Base-by-base conservation (phyloP, 2,329 filamentous ascomycete genomes). In the Botrytis squamosa region DNA sequence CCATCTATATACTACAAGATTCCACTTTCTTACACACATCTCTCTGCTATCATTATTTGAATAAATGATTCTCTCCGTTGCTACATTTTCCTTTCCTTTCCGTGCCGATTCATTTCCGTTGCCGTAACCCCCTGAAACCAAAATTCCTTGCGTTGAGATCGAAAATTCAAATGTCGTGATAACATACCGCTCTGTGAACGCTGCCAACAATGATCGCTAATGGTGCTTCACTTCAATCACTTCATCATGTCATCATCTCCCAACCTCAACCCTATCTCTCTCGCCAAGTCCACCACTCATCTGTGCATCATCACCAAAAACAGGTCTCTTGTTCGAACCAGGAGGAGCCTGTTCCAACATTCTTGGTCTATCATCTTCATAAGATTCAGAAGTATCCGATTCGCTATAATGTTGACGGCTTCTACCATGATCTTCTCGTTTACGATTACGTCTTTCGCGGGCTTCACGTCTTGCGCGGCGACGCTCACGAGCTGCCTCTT, bases 401-500 rank as follows among this genome's bases (percentile, higher is more conserved):
- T 78, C 78, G 3, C 73, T 72, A 4, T 78, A 64, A 20, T 78
- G 66, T 20, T 76, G 75, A 52, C 74, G 76, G 67, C 72, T 18
- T 73, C 71, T 49, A 71, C 65, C 49, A 60, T 72, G 40, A 42
- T 72, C 74, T 76, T n/a, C 74, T 42, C 64, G 59, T 63, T 46
- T 79, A 36, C 77, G 79, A 40, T 81, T 80, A 38, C 80, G 79
- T 14, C 79, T 73, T 73, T 82, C 80, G 63, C 81, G 80, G 18
- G 78, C 75, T 70, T 80, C 79, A 38, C 79, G 78, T 22, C 80
- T 77, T 25, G 78, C 77, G 38, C 78, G 75, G 20, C 80, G 78
- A 18, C 79, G 79, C 55, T 79, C 77, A 14, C 77, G 72, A 18
- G 78, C 77, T 73, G 81, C 79, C 60, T 74, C 70, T 74, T 81